These are phyloP conservation scores for Trichosporon asahii DNA, from an alignment of 1,284 basidiomycete species.

Conservation along the genomic window DNA sequence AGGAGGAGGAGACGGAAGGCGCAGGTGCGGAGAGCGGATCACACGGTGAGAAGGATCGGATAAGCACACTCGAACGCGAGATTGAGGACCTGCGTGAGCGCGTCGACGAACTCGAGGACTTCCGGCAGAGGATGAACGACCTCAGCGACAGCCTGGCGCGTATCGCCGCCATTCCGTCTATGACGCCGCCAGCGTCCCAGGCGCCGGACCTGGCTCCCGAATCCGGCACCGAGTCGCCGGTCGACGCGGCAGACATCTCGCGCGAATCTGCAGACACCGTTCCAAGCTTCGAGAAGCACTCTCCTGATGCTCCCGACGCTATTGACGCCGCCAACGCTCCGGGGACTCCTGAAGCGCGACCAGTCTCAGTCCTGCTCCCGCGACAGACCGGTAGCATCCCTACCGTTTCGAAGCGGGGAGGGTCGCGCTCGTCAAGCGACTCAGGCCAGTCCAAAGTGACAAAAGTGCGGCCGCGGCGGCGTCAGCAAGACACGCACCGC, in stretches of 20 bases:
- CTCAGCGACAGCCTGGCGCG: not conserved
- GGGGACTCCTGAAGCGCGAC: not conserved
- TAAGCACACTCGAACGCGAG: not conserved
- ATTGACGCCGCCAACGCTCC: no score
- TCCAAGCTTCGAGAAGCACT: not conserved
- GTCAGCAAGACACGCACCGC: no score
- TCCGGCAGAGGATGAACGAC: not conserved
- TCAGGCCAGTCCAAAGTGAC: not conserved
- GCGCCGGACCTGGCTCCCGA: not conserved
- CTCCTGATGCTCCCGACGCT: not conserved
- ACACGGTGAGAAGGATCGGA: not conserved
- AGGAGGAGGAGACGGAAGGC: not conserved
- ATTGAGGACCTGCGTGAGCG: not conserved
- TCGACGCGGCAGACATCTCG: not conserved
- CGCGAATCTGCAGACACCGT: not conserved
- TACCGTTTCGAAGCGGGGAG: no score
- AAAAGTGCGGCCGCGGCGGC: not conserved
- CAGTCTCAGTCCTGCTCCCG: not conserved
- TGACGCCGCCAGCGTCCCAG: not conserved
- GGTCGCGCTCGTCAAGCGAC: not conserved
- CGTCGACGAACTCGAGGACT: constrained; percentile 1
- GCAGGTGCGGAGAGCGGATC: not conserved
- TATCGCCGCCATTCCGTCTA: not conserved
- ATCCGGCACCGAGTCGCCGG: not conserved
- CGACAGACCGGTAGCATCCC: not conserved